Base-by-base conservation (phyloP, 2,329 filamentous ascomycete genomes). In the Aureobasidium namibiae region DNA sequence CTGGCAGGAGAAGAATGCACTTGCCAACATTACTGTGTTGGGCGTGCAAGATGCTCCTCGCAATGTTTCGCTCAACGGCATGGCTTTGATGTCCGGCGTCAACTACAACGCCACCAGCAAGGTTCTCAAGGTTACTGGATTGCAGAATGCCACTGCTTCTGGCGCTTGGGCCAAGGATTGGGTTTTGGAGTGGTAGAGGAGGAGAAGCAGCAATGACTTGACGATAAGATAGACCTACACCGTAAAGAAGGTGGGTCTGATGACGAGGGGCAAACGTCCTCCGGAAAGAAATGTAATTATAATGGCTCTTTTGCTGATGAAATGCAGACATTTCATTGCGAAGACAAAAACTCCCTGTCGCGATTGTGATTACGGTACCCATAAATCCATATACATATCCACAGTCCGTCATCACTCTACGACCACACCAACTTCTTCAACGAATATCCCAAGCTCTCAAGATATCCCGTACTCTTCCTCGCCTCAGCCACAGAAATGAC, bases 341-440 rank as follows among this genome's bases (percentile, higher is more conserved):
- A n/a, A n/a, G n/a, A n/a, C 38, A 50, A 21, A 50, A 11, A 50
- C 48, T 34, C 21, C 26, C 23, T 44, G 14, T 26, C 21, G 13
- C 26, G 16, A 26, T 44, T 9, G 6, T 44, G 26, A 23, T 42
- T 23, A 18, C 41, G 13, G 8, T 44, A 10, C 24, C 26, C 7
- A 14, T 23, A 21, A 26, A 11, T 16, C 16, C 33, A 26, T 38
- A 8, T 50, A 3, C 48, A 16, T 49, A 10, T 7, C 26, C 5
- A 11, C 18, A n/a, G 7, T 18, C 31, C 26, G 4, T 14, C 10
- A 14, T 16, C 1, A 6, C 5, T 41, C 36, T 42, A 83, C 3
- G 80, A 79, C 94, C 94, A 97, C 13, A 99, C 91, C 70, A 97
- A 75, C 78, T 90, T 95, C 82, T 96, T 96, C 67, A 97, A 80